These are phyloP conservation scores for Colletotrichum truncatum DNA, from an alignment of 2,329 filamentous ascomycete genomes.

Conservation along the genomic window DNA sequence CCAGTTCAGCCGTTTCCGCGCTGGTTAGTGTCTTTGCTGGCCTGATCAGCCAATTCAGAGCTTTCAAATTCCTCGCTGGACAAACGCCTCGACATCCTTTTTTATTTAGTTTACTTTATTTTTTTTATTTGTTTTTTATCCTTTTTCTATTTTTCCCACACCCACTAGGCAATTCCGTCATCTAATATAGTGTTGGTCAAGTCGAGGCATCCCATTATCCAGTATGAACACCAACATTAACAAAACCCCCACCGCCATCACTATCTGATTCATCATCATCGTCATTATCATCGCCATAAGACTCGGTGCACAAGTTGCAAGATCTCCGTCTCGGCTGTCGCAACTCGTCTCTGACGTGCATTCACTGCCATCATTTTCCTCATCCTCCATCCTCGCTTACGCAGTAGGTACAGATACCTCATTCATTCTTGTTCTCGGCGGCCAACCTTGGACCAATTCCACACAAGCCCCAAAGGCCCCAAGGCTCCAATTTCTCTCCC, in stretches of 20 bases:
- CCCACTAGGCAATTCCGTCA: too few relatives aligned
- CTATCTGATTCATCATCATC: neutral
- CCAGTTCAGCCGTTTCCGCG: slow-evolving; percentile 26
- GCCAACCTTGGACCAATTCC: neutral
- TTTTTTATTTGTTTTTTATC: too few relatives aligned
- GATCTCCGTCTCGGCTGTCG: neutral
- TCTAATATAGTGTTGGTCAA: neutral
- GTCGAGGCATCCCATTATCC: too few relatives aligned
- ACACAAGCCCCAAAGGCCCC: slow-evolving; percentile 12
- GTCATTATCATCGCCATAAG: too few relatives aligned
- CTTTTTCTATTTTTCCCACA: too few relatives aligned
- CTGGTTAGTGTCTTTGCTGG: neutral
- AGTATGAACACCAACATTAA: too few relatives aligned
- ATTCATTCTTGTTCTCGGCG: too few relatives aligned
- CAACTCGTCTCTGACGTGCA: neutral
- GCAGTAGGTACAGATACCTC: neutral
- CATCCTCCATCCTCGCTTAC: slow-evolving; percentile 9
- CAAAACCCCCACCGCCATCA: neutral
- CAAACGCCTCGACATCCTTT: neutral
- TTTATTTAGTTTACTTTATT: neutral
- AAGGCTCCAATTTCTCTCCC: slow-evolving; percentile 24
- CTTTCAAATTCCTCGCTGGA: neutral
- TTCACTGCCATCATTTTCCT: neutral
- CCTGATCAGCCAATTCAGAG: neutral
- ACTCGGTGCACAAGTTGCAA: too few relatives aligned